Percentiles rank a stretch among this genome's conserved stretches.
Evolutionary conservation across 1,284 basidiomycete genomes (phyloP).

Genomic region (Malassezia sympodialis): DNA sequence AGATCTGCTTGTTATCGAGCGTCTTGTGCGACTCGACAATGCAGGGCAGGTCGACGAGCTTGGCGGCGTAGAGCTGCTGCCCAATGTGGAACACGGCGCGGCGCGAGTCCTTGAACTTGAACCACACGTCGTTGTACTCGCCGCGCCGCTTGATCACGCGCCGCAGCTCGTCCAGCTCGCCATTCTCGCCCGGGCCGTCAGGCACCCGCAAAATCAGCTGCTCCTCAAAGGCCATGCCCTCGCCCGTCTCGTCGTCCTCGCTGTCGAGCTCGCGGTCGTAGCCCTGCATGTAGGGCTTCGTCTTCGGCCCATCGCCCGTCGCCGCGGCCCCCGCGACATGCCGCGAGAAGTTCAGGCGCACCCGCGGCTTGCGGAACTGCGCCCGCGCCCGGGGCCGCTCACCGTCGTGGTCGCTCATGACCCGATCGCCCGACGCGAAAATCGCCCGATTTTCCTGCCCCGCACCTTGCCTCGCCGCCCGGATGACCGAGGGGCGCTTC

Average conservation of each 20-base stretch:
- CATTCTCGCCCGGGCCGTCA: conserved; percentile 58
- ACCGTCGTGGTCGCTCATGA: conserved; percentile 2
- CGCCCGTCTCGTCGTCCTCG: conserved; percentile 65
- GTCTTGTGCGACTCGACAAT: conserved; percentile 95
- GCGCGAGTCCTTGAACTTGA: conserved; percentile 98
- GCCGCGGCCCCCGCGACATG: conserved; percentile 10
- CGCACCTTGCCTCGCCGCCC: neutral
- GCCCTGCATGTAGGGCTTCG: conserved; percentile 45
- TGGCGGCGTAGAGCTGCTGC: conserved; percentile 70
- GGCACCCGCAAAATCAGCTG: conserved; percentile 90
- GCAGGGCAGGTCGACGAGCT: conserved; percentile 89
- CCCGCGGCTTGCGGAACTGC: conserved; percentile 15
- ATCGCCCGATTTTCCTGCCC: neutral
- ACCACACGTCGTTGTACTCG: conserved; percentile 76
- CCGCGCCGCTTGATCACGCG: conserved; percentile 61
- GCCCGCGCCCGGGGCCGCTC: neutral
- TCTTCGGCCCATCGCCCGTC: conserved; percentile 36
- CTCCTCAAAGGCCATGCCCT: conserved; percentile 76
- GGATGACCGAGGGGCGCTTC: conserved; percentile 14
- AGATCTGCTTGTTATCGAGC: conserved; percentile 79
- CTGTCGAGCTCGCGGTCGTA: conserved; percentile 84
- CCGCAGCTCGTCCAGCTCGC: conserved; percentile 39
- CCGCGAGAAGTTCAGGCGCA: conserved; percentile 17
- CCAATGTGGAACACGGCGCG: conserved; percentile 82
- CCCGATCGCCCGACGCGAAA: neutral